Evolutionary conservation across 2,329 filamentous ascomycete species (phyloP).

Genomic region (Aspergillus quadricinctus): DNA sequence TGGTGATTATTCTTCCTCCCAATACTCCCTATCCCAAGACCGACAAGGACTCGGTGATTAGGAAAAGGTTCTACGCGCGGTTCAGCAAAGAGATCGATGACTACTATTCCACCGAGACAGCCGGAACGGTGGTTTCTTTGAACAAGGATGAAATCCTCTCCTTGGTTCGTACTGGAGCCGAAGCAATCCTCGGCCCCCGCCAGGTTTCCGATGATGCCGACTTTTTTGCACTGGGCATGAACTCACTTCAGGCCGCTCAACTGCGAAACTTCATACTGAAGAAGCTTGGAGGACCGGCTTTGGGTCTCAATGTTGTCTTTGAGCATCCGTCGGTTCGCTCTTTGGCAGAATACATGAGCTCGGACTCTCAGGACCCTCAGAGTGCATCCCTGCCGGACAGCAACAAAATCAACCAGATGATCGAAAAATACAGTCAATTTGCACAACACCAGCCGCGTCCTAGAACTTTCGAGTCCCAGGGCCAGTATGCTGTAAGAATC

Average conservation of each 20-base stretch:
- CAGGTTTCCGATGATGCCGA: constrained; percentile 20
- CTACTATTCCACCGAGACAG: constrained; percentile 14
- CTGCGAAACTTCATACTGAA: constrained; percentile 14
- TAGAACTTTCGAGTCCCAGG: constrained; percentile 22
- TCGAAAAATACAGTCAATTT: constrained; percentile 40
- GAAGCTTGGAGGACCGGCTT: constrained; percentile 10
- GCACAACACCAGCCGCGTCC: too few relatives aligned
- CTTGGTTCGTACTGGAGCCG: constrained; percentile 6
- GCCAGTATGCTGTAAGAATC: constrained; percentile 14
- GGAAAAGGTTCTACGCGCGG: constrained; percentile 19
- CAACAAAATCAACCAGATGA: constrained; percentile 44
- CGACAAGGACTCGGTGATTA: constrained; percentile 22
- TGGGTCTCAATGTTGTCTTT: constrained; percentile 19
- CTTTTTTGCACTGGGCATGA: constrained; percentile 19
- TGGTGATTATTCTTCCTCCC: constrained; percentile 17
- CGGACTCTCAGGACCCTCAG: not conserved
- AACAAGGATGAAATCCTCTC: constrained; percentile 30
- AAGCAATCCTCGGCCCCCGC: too few relatives aligned
- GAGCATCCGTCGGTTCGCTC: constrained; percentile 17
- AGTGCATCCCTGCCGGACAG: not conserved
- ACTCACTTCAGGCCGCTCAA: constrained; percentile 20
- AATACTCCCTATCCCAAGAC: constrained; percentile 17
- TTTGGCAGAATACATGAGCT: constrained; percentile 10
- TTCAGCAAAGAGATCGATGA: constrained; percentile 16
- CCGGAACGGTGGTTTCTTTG: not conserved